Conservation (phyloP, 495 filamentous ascomycete genomes). For the Penicillium coffeae region DNA sequence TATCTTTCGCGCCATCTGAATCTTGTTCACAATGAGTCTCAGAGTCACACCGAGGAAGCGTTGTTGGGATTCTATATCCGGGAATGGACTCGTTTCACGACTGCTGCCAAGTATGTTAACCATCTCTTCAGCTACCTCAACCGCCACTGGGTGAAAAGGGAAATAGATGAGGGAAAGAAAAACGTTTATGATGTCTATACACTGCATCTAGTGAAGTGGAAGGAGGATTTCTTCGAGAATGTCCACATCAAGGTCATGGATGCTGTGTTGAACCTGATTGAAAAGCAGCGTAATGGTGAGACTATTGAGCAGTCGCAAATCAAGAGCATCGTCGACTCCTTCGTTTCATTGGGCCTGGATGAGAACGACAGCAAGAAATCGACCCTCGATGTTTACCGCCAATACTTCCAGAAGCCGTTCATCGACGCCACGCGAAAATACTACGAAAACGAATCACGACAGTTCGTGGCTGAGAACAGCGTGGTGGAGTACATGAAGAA, state of each 20-base stretch:
- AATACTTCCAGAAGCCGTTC: conserved; percentile 89
- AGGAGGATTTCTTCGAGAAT: conserved; percentile 77
- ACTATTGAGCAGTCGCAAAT: conserved; percentile 97
- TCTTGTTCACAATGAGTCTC: conserved; percentile 61
- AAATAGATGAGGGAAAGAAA: conserved; percentile 99
- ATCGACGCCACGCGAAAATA: conserved; percentile 77
- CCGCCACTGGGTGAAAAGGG: conserved; percentile 96
- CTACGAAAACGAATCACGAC: conserved; percentile 88
- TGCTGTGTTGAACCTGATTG: conserved; percentile 88
- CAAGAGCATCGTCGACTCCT: conserved; percentile 95
- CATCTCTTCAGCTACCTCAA: conserved; percentile 97
- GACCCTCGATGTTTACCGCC: conserved; percentile 90
- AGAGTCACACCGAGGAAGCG: conserved; percentile 80
- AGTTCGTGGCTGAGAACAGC: conserved; percentile 93
- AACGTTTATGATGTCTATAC: conserved; percentile 98
- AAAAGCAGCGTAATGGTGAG: conserved; percentile 96
- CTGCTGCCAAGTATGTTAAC: conserved; percentile 92
- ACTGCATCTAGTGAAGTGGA: conserved; percentile 91
- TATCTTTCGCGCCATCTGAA: conserved; percentile 77
- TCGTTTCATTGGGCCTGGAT: conserved; percentile 92
- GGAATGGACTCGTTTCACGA: conserved; percentile 95
- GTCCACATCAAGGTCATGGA: conserved; percentile 90
- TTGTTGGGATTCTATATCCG: conserved; percentile 92
- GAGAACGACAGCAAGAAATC: conserved; percentile 90
- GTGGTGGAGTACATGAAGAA: conserved; percentile 99